Conservation (phyloP, 768 basidiomycete species). For the Sistotremastrum suecicum region DNA sequence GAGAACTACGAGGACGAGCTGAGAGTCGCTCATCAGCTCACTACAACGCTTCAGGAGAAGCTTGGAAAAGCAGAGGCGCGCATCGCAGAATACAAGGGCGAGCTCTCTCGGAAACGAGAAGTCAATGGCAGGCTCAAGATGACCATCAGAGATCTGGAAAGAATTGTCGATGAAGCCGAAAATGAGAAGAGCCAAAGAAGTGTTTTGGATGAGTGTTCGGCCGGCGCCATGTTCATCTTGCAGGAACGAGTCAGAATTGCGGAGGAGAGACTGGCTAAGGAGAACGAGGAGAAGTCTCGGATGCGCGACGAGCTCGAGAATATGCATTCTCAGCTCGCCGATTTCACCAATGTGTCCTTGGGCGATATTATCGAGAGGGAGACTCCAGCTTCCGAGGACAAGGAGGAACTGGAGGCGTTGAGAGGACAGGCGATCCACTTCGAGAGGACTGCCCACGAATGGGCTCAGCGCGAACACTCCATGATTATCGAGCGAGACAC, state of each 20-base stretch:
- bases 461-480: too few species aligned
- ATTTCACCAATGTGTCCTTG: neutral
- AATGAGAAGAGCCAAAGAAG: too few species aligned
- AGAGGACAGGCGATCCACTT: too few species aligned
- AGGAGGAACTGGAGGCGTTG: neutral
- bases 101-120: slow-evolving; percentile 7
- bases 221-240: slow-evolving; percentile 18
- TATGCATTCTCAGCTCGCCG: neutral
- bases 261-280: slow-evolving; percentile 22
- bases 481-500: too few species aligned
- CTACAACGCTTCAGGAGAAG: slow-evolving; percentile 45
- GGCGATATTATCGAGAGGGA: neutral
- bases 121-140: too few species aligned
- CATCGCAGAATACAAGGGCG: slow-evolving; percentile 28
- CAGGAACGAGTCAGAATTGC: slow-evolving; percentile 3
- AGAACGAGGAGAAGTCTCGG: slow-evolving; percentile 16
- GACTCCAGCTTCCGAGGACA: neutral
- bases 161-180: too few species aligned
- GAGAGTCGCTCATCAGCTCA: slow-evolving; percentile 56
- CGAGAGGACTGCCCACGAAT: too few species aligned
- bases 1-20: slow-evolving; percentile 68
- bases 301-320: slow-evolving; percentile 6
- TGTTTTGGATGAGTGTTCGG: too few species aligned
- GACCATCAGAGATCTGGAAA: too few species aligned
- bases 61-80: slow-evolving; percentile 28